phyloP scores from a whole-genome alignment of 768 basidiomycete species.

The Russula emetica region DNA sequence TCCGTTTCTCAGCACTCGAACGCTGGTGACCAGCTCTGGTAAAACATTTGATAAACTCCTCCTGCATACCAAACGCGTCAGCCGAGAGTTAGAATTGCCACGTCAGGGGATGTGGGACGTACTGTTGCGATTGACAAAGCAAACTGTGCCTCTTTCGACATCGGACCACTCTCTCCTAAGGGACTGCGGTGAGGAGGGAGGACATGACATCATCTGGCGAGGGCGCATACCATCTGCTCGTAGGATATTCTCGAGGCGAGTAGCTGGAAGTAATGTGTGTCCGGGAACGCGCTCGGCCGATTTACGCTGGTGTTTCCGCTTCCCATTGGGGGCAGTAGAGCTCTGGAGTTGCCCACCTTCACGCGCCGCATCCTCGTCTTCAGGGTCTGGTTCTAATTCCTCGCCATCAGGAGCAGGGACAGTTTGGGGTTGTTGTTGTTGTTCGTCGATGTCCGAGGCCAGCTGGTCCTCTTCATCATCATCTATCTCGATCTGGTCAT shows the following conservation, averaged over 20 bases:
- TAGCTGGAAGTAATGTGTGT: slow-evolving; percentile 23
- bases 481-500: slow-evolving; percentile 27
- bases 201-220: neutral
- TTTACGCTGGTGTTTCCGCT: slow-evolving; percentile 26
- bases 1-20: slow-evolving; percentile 19
- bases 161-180: slow-evolving; percentile 27
- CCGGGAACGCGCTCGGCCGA: slow-evolving; percentile 26
- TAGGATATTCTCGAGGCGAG: slow-evolving; percentile 27
- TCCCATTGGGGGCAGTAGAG: slow-evolving; percentile 11
- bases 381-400: slow-evolving; percentile 27
- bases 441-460: slow-evolving; percentile 25
- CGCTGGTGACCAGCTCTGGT: slow-evolving; percentile 22
- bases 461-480: slow-evolving; percentile 30
- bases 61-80: slow-evolving; percentile 18
- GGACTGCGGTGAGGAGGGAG: neutral
- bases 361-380: slow-evolving; percentile 20
- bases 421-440: neutral
- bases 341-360: slow-evolving; percentile 7
- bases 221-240: slow-evolving; percentile 26
- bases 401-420: slow-evolving; percentile 20
- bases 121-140: slow-evolving; percentile 27
- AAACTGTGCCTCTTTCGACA: slow-evolving; percentile 29
- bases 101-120: slow-evolving; percentile 12
- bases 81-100: slow-evolving; percentile 10
- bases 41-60: slow-evolving; percentile 28